Percentiles rank a stretch among this genome's conserved stretches.
Conservation (phyloP, 2,329 filamentous ascomycete species). For the Epichloe gansuensis region DNA sequence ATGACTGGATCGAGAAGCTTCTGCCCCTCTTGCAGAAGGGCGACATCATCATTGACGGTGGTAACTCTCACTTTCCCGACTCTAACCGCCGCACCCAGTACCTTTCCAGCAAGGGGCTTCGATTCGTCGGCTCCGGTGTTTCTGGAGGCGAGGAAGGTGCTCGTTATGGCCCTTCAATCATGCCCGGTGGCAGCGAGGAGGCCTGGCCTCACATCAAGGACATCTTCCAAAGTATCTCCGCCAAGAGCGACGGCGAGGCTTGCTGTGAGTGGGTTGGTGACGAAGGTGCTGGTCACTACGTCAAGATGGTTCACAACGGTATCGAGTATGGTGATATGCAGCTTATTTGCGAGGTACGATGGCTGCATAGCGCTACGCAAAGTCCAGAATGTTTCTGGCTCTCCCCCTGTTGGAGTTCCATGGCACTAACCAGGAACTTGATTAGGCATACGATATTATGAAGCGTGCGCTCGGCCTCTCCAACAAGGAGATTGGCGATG, state of each 20-base stretch:
- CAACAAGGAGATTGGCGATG: conserved; percentile 91
- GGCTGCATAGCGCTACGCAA: neutral
- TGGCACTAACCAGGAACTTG: neutral
- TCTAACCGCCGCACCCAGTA: conserved; percentile 95
- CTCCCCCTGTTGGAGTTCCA: neutral
- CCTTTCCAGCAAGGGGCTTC: conserved; percentile 73
- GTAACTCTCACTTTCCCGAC: conserved; percentile 97
- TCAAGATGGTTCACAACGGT: conserved; percentile 99
- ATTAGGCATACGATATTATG: conserved; percentile 96
- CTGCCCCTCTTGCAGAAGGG: conserved; percentile 70
- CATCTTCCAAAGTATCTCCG: conserved; percentile 93
- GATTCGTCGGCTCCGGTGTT: conserved; percentile 93
- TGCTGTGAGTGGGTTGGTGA: conserved; percentile 99
- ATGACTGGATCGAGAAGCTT: conserved; percentile 96
- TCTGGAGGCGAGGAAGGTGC: conserved; percentile 99
- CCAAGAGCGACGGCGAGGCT: conserved; percentile 92
- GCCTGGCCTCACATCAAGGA: conserved; percentile 99
- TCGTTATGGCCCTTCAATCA: conserved; percentile 90
- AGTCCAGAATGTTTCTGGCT: neutral
- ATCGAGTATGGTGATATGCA: conserved; percentile 99
- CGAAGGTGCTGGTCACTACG: conserved; percentile 98
- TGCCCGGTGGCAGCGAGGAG: conserved; percentile 97
- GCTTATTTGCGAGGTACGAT: conserved; percentile 86
- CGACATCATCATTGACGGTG: conserved; percentile 98
- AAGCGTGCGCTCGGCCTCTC: conserved; percentile 87